Base-by-base conservation (phyloP, 75 land plant genomes). In the Gnetum montanum region DNA sequence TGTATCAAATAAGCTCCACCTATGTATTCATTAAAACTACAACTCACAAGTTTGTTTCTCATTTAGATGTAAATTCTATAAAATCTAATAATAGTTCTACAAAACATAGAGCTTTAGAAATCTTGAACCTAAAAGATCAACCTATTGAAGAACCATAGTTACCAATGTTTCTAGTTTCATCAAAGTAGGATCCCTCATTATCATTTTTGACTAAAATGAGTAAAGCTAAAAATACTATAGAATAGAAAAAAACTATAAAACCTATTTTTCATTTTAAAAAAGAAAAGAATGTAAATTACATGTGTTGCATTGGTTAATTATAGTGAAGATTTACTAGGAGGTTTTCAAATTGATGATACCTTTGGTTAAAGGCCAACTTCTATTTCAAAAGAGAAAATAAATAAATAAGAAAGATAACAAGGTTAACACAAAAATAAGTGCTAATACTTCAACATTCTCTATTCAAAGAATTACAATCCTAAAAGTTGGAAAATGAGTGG, bases 381-480 rank as follows among this genome's bases (percentile, higher is more conserved):
- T 28, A 23, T 38, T 29, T 24, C 26, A 38, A 27, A 48, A 68
- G 43, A n/a, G n/a, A n/a, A n/a, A n/a, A n/a, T n/a, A n/a, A n/a
- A n/a, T n/a, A n/a, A n/a, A n/a, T n/a, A n/a, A n/a, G n/a, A n/a
- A n/a, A n/a, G 43, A 41, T 15, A 66, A 68, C 18, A 48, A 72
- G 43, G 49, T 74, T 49, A 66, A 68, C 6, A 78, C 74, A 29
- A 72, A 75, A 31, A 90, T 94, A 37, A 61, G 85, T 31, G 81
- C 90, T 4, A 90, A 90, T 47, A 83, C 99, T 49, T 86, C 99
- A 30, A 69, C 83, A 66, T 94, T 96, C 53, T 86, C 88, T 30
- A 83, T 86, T 87, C 97, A 94, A 67, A 76, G 99, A 61, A 90
- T 85, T 59, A 96, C 99, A 46, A 81, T 94, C 11, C 30, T 94